Evolutionary conservation across 495 filamentous ascomycete genomes (phyloP), one percentile per base, ranked within the genome.

Genomic region (Barbatosphaeria neglecta): DNA sequence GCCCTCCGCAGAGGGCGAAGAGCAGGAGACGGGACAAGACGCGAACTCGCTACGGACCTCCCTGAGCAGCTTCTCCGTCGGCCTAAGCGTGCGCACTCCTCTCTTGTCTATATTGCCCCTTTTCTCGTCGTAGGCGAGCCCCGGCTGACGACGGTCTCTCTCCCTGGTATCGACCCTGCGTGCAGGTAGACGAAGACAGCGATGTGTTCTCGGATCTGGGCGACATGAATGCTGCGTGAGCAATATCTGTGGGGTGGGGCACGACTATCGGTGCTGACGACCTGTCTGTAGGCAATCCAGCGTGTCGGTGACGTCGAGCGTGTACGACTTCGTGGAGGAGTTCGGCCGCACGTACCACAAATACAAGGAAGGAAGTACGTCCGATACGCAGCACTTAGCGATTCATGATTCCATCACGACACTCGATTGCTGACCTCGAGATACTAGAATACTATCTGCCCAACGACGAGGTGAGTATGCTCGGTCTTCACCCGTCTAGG

Each of bases 361-460:
- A 8, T 60, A 59, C 42, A 58, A 60, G 46, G 45, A 59, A 47
- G 61, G 58, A 10, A 61, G 58, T 61, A 37, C 46, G 58, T 45
- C n/a, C n/a, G n/a, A n/a, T n/a, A n/a, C n/a, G n/a, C n/a, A n/a
- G n/a, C n/a, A n/a, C n/a, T n/a, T n/a, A n/a, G n/a, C n/a, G n/a
- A n/a, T n/a, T n/a, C n/a, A n/a, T n/a, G n/a, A n/a, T n/a, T n/a
- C n/a, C n/a, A n/a, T n/a, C n/a, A n/a, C n/a, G n/a, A n/a, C n/a
- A n/a, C n/a, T n/a, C 9, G 13, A 3, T 6, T n/a, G 3, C 44
- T 25, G 11, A 37, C 13, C 35, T 39, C 5, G 19, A 43, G 23
- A 22, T 25, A 22, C 19, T 27, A 59, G 51, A 51, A 49, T 57
- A 59, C 40, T 48, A 38, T 33, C 41, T 50, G 37, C 48, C 54